Evolutionary conservation across 2,329 filamentous ascomycete genomes (phyloP).

Genomic region (Penicillium thymicola): DNA sequence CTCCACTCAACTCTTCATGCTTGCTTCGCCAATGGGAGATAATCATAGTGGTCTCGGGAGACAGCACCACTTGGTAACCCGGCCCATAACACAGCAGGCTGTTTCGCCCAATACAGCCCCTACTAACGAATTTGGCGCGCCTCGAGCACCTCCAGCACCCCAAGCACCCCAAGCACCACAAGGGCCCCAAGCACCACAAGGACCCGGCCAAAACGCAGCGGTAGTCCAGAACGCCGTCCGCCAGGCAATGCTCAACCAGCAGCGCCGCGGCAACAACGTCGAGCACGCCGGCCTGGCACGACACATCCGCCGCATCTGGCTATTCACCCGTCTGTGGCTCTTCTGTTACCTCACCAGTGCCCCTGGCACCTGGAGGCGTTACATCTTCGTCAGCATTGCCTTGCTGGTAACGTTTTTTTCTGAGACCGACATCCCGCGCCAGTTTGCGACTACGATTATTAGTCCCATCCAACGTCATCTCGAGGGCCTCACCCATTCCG

Average conservation of each 20-base stretch:
- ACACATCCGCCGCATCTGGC: slow-evolving; percentile 51
- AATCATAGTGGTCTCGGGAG: not conserved
- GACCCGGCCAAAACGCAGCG: slow-evolving; percentile 17
- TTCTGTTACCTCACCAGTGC: slow-evolving; percentile 59
- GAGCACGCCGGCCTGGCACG: slow-evolving; percentile 40
- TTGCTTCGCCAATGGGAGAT: not conserved
- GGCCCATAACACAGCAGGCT: not conserved
- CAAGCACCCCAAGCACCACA: not conserved
- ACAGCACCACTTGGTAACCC: not conserved
- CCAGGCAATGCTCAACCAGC: slow-evolving; percentile 32
- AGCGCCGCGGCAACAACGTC: slow-evolving; percentile 16
- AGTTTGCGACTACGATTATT: slow-evolving; percentile 32
- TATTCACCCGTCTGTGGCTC: slow-evolving; percentile 56
- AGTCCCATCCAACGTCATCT: slow-evolving; percentile 44
- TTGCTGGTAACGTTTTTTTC: slow-evolving; percentile 41
- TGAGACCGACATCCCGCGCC: slow-evolving; percentile 39
- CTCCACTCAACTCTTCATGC: not conserved
- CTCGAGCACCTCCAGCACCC: not conserved
- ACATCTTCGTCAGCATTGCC: slow-evolving; percentile 39
- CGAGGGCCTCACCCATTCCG: slow-evolving; percentile 40
- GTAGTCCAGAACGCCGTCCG: slow-evolving; percentile 33
- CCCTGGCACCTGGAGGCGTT: slow-evolving; percentile 45
- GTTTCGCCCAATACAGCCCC: not conserved
- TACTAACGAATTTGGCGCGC: slow-evolving; percentile 7
- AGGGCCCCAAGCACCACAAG: not conserved